Base-by-base conservation (phyloP, 352 stramenopile genomes). In the Pythium plurisporium region DNA sequence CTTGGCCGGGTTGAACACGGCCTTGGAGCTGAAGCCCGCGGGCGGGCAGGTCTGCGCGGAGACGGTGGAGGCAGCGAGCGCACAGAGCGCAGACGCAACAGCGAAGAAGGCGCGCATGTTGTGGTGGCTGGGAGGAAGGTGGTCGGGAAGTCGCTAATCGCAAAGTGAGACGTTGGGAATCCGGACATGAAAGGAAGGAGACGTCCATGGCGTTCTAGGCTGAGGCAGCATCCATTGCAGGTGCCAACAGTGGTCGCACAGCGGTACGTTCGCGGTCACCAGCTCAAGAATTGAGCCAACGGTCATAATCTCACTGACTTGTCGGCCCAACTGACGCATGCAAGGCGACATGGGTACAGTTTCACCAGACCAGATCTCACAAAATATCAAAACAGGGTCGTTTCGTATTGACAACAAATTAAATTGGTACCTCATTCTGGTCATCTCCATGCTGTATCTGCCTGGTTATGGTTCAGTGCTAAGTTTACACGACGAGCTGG, bases 1-100 rank as follows among this genome's bases (percentile, higher is more conserved):
- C 48, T 53, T 65, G 48, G 49, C 48, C 23, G 57, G 57, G 47
- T 65, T 65, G 41, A 65, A 65, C 7, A 55, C 41, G n/a, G 57
- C 40, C 42, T 65, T 65, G 30, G 42, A 38, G 25, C 27, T 26
- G 48, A 45, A 65, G 17, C 42, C 42, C 4, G 48, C 38, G 9
- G 57, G 57, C 4, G 57, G 57, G 27, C 57, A 65, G 12, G 56
- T 64, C 48, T 52, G 41, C n/a, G 47, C 56, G 5, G 30, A 40
- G 4, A 17, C 42, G 26, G 40, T 46, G 2, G 53, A 52, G 46
- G 40, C 47, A 17, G 26, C 56, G 23, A 64, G 38, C 27, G 56
- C 56, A n/a, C 56, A 48, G 31, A 54, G 29, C 15, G 56, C 46
- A 14, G 38, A 43, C 29, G 42, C 37, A 38, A 64, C 26, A 8